Conservation (phyloP, 495 filamentous ascomycete genomes). For the Aspergillus indologenus region DNA sequence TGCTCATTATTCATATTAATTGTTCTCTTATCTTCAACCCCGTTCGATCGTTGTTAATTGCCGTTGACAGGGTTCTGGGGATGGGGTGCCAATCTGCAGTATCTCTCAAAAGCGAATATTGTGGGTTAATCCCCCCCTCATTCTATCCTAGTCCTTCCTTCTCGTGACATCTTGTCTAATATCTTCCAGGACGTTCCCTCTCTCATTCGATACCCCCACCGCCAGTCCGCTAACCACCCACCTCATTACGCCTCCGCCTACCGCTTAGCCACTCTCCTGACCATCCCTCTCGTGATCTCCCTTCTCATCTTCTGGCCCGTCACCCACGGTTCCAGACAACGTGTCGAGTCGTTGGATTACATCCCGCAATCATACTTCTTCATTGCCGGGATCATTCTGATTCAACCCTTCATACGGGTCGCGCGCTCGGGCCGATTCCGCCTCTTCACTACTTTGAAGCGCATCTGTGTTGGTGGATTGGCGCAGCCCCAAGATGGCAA, state of each 20-base stretch:
- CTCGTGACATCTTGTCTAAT: slow-evolving; percentile 19
- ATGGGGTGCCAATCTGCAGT: slow-evolving; percentile 85
- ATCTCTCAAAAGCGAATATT: slow-evolving; percentile 68
- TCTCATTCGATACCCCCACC: slow-evolving; percentile 74
- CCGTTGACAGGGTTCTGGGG: slow-evolving; percentile 72
- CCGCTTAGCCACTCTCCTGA: slow-evolving; percentile 72
- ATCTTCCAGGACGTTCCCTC: slow-evolving; percentile 64
- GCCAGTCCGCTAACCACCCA: slow-evolving; percentile 58
- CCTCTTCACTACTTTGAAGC: slow-evolving; percentile 66
- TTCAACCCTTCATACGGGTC: slow-evolving; percentile 67
- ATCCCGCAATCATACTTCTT: slow-evolving; percentile 79
- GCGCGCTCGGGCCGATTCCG: slow-evolving; percentile 71
- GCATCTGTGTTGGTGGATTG: slow-evolving; percentile 75
- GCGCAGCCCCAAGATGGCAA: slow-evolving; percentile 78
- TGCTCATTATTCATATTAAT: slow-evolving; percentile 7
- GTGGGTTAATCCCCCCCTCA: slow-evolving; percentile 40
- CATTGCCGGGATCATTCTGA: slow-evolving; percentile 63
- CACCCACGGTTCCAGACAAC: slow-evolving; percentile 62
- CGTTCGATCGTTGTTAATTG: slow-evolving; percentile 13
- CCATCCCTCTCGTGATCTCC: slow-evolving; percentile 63
- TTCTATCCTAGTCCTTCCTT: background rate
- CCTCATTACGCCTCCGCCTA: slow-evolving; percentile 79
- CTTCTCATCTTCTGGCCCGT: slow-evolving; percentile 78
- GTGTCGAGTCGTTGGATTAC: slow-evolving; percentile 71
- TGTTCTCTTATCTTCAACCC: background rate